Conservation (phyloP, 345 rosid species). For the Eucalyptus camaldulensis region DNA sequence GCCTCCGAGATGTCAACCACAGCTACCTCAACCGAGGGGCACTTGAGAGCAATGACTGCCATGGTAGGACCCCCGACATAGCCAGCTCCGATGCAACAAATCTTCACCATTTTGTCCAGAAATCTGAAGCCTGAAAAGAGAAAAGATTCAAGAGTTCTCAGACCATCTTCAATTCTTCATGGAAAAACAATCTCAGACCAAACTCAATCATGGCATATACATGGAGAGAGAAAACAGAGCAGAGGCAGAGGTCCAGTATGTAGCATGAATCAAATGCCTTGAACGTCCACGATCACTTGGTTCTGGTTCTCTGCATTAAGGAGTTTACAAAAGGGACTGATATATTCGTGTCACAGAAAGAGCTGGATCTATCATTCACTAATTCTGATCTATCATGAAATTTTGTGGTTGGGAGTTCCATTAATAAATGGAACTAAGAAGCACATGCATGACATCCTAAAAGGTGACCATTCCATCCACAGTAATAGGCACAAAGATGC, state of each 20-base stretch:
- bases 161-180: background rate
- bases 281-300: background rate
- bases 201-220: background rate
- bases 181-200: background rate
- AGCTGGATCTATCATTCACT: background rate
- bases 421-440: background rate
- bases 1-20: constrained; percentile 63
- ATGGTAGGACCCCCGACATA: constrained; percentile 71
- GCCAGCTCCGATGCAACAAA: constrained; percentile 71
- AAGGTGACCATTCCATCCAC: background rate
- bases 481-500: background rate
- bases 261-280: background rate
- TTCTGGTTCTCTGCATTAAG: background rate
- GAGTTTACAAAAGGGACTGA: background rate
- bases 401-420: background rate
- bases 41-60: constrained; percentile 65
- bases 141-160: background rate
- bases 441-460: background rate
- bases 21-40: constrained; percentile 49
- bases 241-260: background rate
- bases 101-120: constrained; percentile 42
- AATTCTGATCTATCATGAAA: background rate
- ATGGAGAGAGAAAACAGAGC: background rate
- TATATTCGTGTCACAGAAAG: background rate
- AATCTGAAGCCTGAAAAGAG: background rate